Evolutionary conservation across 306 rosid genomes (phyloP), one percentile per base, ranked within the genome.

Genomic region (Senna siamea): DNA sequence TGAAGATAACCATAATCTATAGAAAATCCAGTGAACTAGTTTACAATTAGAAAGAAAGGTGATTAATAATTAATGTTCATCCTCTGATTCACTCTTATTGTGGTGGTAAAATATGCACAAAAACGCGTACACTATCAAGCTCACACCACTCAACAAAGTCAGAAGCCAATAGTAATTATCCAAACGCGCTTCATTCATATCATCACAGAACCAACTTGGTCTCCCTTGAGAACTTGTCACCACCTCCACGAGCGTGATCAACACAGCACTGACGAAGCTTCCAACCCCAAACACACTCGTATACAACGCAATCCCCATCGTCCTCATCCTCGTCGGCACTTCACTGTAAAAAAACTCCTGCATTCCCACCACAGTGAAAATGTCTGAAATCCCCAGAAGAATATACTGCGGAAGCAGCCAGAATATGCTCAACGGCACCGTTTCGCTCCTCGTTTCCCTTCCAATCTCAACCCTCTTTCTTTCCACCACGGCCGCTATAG

Each of bases 251-350:
- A 87, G 37, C n/a, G 97, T 84, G 52, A 94, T 94, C 80, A 90
- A 70, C 19, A 94, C 12, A 15, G 96, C 94, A 74, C 99, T 92
- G 77, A 90, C 80, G 79, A 87, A 94, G 83, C 99, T 88, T 55
- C 99, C 99, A 20, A 92, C 96, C 4, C 99, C 99, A 48, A 94
- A 94, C 78, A 94, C 99, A 72, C 99, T 90, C 0, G 87, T 92
- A 60, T 92, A 89, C 40, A 94, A 67, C 0, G 97, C 97, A 77
- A 94, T 88, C 3, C 89, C 99, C 87, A 89, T 90, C 2, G 96
- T 92, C 63, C 96, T 92, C 99, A 94, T 94, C 32, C 81, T 83
- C 35, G 55, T 69, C 0, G 99, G 99, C 60, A 92, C 96, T 68
- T 94, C 96, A n/a, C 90, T 75, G 81, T 89, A 94, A 28, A 94